Evolutionary conservation across 2,329 filamentous ascomycete genomes (phyloP).

Genomic region (Colletotrichum aenigma): DNA sequence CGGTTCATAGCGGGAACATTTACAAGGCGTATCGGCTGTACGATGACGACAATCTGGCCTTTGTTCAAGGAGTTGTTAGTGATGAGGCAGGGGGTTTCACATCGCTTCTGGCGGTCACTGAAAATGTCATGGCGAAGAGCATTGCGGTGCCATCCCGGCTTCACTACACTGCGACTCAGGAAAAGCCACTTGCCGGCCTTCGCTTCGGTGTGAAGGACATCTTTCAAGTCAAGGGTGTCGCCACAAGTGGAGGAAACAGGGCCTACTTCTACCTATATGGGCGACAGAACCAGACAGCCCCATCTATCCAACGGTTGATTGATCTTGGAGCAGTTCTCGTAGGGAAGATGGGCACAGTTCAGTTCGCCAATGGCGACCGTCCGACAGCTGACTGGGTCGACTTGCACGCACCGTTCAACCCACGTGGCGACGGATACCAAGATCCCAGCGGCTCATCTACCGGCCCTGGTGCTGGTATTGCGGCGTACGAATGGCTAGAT

Average conservation of each 20-base stretch:
- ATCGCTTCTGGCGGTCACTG: neutral
- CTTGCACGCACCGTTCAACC: slow-evolving; percentile 30
- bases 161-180: slow-evolving; percentile 42
- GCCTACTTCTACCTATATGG: slow-evolving; percentile 59
- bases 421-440: slow-evolving; percentile 31
- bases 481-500: slow-evolving; percentile 27
- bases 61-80: neutral
- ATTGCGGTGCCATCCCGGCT: slow-evolving; percentile 54
- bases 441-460: slow-evolving; percentile 21
- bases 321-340: slow-evolving; percentile 57
- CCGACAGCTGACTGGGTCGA: slow-evolving; percentile 50
- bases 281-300: slow-evolving; percentile 47
- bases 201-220: slow-evolving; percentile 63
- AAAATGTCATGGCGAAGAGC: neutral
- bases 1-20: neutral
- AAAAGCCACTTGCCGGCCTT: slow-evolving; percentile 53
- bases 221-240: slow-evolving; percentile 55
- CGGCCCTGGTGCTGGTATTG: slow-evolving; percentile 25
- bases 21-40: neutral
- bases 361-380: slow-evolving; percentile 42
- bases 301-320: slow-evolving; percentile 58
- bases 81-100: neutral
- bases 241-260: slow-evolving; percentile 56
- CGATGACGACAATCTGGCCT: neutral
- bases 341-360: slow-evolving; percentile 47